These are phyloP conservation scores for Ruellia speciosa DNA, from an alignment of 305 asterid species.

Conservation along the genomic window DNA sequence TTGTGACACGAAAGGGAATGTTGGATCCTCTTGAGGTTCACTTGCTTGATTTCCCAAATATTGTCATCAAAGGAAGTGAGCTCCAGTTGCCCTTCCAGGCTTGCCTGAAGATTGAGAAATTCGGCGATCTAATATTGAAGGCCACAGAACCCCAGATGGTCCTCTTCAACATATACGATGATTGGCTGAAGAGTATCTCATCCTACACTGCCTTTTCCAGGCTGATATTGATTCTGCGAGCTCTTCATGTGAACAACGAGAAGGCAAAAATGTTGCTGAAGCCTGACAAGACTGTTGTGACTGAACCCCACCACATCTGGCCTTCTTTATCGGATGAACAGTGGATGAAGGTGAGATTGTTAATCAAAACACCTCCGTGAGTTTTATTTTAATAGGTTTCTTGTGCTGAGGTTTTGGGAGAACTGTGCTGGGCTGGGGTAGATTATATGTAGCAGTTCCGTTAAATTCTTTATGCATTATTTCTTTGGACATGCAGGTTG, in stretches of 20 bases:
- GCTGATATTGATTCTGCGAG: conserved; percentile 84
- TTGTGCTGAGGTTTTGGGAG: not conserved
- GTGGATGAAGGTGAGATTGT: conserved; percentile 81
- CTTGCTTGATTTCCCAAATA: conserved; percentile 94
- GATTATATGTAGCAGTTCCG: not conserved
- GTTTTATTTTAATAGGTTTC: conserved; percentile 5
- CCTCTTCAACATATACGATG: conserved; percentile 93
- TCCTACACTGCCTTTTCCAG: conserved; percentile 98
- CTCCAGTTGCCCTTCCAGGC: conserved; percentile 99
- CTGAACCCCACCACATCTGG: conserved; percentile 98
- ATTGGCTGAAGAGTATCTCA: conserved; percentile 94
- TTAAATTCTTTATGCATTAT: conserved; percentile 2
- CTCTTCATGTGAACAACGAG: conserved; percentile 95
- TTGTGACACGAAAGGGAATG: conserved; percentile 99
- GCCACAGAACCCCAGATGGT: conserved; percentile 99
- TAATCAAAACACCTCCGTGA: not conserved
- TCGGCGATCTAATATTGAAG: conserved; percentile 93
- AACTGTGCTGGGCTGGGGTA: not conserved
- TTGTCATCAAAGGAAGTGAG: conserved; percentile 97
- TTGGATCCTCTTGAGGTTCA: conserved; percentile 98
- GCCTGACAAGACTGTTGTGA: conserved; percentile 93
- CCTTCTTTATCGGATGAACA: conserved; percentile 92
- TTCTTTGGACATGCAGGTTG: conserved; percentile 55
- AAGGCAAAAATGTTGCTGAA: conserved; percentile 97
- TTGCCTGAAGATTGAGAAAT: conserved; percentile 95